Conservation (phyloP, 2,329 filamentous ascomycete genomes). For the Fusarium compactum region DNA sequence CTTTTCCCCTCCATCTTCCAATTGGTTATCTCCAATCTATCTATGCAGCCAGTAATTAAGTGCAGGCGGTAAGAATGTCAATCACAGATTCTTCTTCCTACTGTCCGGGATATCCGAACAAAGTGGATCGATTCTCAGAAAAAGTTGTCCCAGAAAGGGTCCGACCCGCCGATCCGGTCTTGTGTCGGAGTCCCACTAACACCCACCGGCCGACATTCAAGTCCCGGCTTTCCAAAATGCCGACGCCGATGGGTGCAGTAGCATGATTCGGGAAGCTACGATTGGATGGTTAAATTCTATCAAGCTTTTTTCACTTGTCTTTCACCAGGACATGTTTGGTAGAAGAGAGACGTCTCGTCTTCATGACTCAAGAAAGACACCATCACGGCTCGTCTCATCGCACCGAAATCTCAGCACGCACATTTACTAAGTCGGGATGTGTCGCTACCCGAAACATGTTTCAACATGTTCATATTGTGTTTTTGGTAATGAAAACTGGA, state of each 20-base stretch:
- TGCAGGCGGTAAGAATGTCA: conserved; percentile 5
- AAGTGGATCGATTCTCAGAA: conserved; percentile 33
- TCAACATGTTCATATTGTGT: conserved; percentile 5
- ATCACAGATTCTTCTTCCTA: not conserved
- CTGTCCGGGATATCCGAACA: conserved; percentile 35
- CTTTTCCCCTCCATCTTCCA: not conserved
- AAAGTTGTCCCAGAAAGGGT: conserved; percentile 14
- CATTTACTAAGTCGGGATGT: not conserved
- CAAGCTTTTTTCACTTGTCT: not conserved
- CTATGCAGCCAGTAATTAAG: not conserved
- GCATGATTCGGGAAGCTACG: conserved; percentile 1
- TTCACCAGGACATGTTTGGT: not conserved
- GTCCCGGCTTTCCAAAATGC: conserved; percentile 10
- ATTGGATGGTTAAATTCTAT: conserved; percentile 6
- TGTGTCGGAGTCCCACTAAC: conserved; percentile 28
- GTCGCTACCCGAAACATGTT: conserved; percentile 36
- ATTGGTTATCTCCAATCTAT: conserved; percentile 9
- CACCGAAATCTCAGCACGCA: not conserved
- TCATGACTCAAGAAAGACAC: conserved; percentile 17
- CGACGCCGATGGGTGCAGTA: conserved; percentile 21
- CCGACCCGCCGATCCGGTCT: conserved; percentile 36
- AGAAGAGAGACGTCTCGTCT: not conserved
- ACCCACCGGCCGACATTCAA: conserved; percentile 25
- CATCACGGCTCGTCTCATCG: conserved; percentile 13
- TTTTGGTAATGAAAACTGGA: not conserved